Evolutionary conservation across 257 asterid genomes (phyloP).

Genomic region (Solanum lycopersicoides): DNA sequence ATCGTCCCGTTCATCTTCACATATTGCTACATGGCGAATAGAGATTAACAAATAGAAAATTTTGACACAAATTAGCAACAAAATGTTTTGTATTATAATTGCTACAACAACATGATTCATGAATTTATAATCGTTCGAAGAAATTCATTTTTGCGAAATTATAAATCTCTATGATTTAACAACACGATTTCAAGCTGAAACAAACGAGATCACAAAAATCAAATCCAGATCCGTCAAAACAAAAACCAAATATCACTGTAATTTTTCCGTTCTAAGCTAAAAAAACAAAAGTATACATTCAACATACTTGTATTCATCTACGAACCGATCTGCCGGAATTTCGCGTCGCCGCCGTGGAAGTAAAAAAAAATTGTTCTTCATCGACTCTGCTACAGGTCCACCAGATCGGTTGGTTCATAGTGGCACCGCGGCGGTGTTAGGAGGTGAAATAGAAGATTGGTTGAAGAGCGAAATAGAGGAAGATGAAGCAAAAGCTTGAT

Average conservation of each 20-base stretch:
- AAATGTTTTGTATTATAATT: too few species aligned
- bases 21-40: too few species aligned
- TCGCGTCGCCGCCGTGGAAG: neutral
- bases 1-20: too few species aligned
- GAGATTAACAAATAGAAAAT: too few species aligned
- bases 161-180: neutral
- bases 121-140: neutral
- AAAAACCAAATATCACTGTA: neutral
- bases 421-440: slow-evolving; percentile 4
- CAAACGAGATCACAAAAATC: neutral
- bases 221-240: neutral
- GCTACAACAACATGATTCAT: neutral
- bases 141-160: neutral
- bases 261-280: neutral
- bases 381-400: neutral
- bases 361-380: neutral
- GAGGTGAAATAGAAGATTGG: slow-evolving; percentile 48
- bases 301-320: neutral
- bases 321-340: neutral
- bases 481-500: slow-evolving; percentile 42
- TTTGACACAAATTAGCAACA: too few species aligned
- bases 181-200: neutral
- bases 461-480: slow-evolving; percentile 39
- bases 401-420: neutral
- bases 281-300: neutral